A percentile compares a stretch with the other conserved stretches of the same genome.
phyloP scores from a whole-genome alignment of 2,329 filamentous ascomycete genomes.

The Ophiostoma fasciatum region DNA sequence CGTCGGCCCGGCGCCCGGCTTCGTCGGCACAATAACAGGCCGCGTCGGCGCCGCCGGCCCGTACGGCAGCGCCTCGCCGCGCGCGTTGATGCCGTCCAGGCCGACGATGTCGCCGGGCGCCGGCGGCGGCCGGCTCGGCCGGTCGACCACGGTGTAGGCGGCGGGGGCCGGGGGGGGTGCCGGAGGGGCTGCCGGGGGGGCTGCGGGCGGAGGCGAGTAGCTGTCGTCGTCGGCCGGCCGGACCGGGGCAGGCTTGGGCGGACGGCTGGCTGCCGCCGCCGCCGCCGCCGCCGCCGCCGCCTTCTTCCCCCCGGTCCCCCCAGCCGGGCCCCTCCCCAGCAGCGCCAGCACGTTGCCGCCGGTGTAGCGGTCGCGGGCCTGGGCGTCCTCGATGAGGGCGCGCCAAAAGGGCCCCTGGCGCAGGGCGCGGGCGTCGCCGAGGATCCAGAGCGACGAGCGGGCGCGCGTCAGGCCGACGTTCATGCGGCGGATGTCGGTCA shows the following conservation, averaged over 20 bases:
- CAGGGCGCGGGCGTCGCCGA: slow-evolving; percentile 80
- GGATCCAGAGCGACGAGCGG: slow-evolving; percentile 90
- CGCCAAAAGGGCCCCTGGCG: slow-evolving; percentile 84
- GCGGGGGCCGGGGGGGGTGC: slow-evolving; percentile 1
- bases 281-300: slow-evolving; percentile 12
- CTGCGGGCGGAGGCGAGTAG: slow-evolving; percentile 10
- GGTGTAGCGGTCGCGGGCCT: slow-evolving; percentile 60
- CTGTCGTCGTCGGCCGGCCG: slow-evolving; percentile 1
- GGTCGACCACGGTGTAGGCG: slow-evolving; percentile 10
- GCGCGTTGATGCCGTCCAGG: slow-evolving; percentile 17
- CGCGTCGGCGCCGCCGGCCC: slow-evolving; percentile 10
- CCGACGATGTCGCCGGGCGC: slow-evolving; percentile 7
- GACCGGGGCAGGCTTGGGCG: background rate
- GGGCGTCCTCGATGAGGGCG: slow-evolving; percentile 70
- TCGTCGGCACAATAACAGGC: slow-evolving; percentile 26
- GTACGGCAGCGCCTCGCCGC: slow-evolving; percentile 14
- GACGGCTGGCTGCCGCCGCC: too few relatives aligned
- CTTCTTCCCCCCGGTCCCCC: slow-evolving; percentile 21
- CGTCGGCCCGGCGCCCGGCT: slow-evolving; percentile 14
- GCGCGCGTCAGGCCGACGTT: slow-evolving; percentile 96
- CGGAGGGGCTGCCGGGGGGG: slow-evolving; percentile 1
- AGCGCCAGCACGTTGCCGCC: slow-evolving; percentile 41
- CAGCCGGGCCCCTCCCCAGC: slow-evolving; percentile 17
- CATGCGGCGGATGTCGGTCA: slow-evolving; percentile 97
- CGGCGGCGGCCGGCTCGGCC: slow-evolving; percentile 1